These are phyloP conservation scores for Rhodotorula toruloides DNA, from an alignment of 768 basidiomycete genomes.

Conservation along the genomic window DNA sequence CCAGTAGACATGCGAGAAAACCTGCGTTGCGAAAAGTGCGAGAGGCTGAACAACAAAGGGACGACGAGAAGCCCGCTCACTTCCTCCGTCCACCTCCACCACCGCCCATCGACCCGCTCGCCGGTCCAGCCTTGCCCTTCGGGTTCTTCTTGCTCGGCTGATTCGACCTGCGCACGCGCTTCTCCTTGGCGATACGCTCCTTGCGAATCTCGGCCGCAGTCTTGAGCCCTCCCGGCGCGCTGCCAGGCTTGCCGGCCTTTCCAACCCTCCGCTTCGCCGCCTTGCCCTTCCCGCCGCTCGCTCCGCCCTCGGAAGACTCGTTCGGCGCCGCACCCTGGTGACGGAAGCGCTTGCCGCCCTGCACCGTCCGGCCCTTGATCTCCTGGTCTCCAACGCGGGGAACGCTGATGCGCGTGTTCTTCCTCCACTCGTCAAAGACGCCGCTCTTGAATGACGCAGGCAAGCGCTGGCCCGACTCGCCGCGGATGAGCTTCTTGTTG, in stretches of 20 bases:
- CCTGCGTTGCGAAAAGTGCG: too few relatives aligned
- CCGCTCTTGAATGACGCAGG: conserved; percentile 91
- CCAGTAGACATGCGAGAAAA: too few relatives aligned
- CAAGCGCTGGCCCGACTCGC: conserved; percentile 83
- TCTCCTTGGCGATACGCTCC: conserved; percentile 61
- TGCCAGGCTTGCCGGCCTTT: conserved; percentile 62
- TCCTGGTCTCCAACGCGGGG: conserved; percentile 82
- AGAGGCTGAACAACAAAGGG: too few relatives aligned
- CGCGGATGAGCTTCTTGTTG: conserved; percentile 86
- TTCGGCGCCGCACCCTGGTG: conserved; percentile 66
- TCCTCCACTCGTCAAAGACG: conserved; percentile 91
- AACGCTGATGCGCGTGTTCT: conserved; percentile 64
- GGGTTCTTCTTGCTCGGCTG: neutral
- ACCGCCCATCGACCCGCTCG: conserved; percentile 7
- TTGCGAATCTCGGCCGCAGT: conserved; percentile 81
- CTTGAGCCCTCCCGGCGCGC: conserved; percentile 67
- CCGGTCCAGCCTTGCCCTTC: neutral
- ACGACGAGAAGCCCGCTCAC: too few relatives aligned
- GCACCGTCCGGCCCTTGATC: conserved; percentile 42
- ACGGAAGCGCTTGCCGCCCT: conserved; percentile 54
- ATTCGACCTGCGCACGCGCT: conserved; percentile 45
- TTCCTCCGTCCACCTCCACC: neutral
- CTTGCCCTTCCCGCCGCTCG: conserved; percentile 56
- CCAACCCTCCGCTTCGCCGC: conserved; percentile 66
- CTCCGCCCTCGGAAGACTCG: conserved; percentile 70